Evolutionary conservation across 2,329 filamentous ascomycete species (phyloP).

Genomic region (Botrytis pseudocinerea): DNA sequence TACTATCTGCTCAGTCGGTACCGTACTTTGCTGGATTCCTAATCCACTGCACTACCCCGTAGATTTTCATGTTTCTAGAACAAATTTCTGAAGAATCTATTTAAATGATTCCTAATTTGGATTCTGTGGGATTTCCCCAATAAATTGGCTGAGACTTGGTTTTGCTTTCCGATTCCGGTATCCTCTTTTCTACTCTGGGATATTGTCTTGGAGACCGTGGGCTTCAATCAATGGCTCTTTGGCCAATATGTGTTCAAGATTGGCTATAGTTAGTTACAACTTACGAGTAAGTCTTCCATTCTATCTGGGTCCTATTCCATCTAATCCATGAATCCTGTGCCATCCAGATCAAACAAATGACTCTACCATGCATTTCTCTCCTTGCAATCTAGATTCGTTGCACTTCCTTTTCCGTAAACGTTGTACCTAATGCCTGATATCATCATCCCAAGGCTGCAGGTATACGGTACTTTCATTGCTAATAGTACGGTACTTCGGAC

Average conservation of each 20-base stretch:
- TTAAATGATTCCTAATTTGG: constrained; percentile 17
- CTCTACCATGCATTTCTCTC: not conserved
- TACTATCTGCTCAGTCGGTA: not conserved
- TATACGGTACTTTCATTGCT: not conserved
- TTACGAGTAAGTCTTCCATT: not conserved
- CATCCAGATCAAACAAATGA: not conserved
- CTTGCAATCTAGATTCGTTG: not conserved
- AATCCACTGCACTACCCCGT: constrained; percentile 5
- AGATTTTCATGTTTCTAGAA: constrained; percentile 23
- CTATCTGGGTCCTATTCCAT: not conserved
- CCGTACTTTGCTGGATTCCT: not conserved
- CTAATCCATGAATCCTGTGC: not conserved
- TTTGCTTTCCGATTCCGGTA: constrained; percentile 2
- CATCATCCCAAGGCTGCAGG: constrained; percentile 9
- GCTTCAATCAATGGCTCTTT: not conserved
- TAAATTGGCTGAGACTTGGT: constrained; percentile 8
- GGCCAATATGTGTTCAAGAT: not conserved
- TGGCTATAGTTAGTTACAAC: not conserved
- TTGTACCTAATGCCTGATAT: constrained; percentile 2
- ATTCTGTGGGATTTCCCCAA: constrained; percentile 1
- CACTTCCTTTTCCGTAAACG: constrained; percentile 5
- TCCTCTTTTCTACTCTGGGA: constrained; percentile 12
- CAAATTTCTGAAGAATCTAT: constrained; percentile 11
- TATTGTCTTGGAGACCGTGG: constrained; percentile 3
- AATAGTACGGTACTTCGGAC: not conserved